Evolutionary conservation across 2,329 filamentous ascomycete genomes (phyloP).

Genomic region (Endoconidiophora polonica): DNA sequence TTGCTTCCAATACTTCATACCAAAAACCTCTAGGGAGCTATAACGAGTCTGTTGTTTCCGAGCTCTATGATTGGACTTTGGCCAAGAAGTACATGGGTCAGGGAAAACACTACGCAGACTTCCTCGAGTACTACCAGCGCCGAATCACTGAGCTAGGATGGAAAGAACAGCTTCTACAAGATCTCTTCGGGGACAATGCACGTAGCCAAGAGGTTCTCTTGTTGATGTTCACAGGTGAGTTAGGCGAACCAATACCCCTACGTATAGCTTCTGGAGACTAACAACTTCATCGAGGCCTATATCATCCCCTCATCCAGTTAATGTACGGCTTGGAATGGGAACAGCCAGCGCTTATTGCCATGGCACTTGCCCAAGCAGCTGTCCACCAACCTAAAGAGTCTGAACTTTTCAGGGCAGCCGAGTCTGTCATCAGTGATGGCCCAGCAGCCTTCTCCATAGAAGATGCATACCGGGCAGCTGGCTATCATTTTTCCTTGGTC

Average conservation of each 20-base stretch:
- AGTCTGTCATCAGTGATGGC: slow-evolving; percentile 22
- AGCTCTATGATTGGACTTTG: slow-evolving; percentile 36
- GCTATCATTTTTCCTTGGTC: slow-evolving; percentile 11
- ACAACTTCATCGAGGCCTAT: slow-evolving; percentile 32
- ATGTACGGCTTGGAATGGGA: slow-evolving; percentile 71
- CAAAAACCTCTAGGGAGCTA: slow-evolving; percentile 38
- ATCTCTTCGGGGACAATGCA: slow-evolving; percentile 51
- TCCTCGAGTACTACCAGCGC: slow-evolving; percentile 56
- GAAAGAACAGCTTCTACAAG: slow-evolving; percentile 43
- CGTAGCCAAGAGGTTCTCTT: slow-evolving; percentile 51
- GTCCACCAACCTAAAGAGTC: slow-evolving; percentile 46
- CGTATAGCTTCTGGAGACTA: slow-evolving; percentile 1
- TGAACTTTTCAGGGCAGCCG: slow-evolving; percentile 35
- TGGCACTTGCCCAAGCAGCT: slow-evolving; percentile 61
- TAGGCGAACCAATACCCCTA: slow-evolving; percentile 5
- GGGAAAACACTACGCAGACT: slow-evolving; percentile 49
- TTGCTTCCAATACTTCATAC: slow-evolving; percentile 46
- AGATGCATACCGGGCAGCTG: slow-evolving; percentile 35
- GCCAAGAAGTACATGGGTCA: slow-evolving; percentile 47
- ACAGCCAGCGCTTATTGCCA: slow-evolving; percentile 66
- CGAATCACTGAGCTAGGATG: slow-evolving; percentile 51
- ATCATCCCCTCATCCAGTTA: slow-evolving; percentile 72
- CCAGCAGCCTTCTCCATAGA: slow-evolving; percentile 19
- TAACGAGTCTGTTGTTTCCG: slow-evolving; percentile 33
- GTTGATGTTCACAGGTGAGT: slow-evolving; percentile 46